Percentiles rank a stretch among this genome's conserved stretches.
phyloP scores from a whole-genome alignment of 1,284 basidiomycete genomes.

The Macrocystidia cucumis region DNA sequence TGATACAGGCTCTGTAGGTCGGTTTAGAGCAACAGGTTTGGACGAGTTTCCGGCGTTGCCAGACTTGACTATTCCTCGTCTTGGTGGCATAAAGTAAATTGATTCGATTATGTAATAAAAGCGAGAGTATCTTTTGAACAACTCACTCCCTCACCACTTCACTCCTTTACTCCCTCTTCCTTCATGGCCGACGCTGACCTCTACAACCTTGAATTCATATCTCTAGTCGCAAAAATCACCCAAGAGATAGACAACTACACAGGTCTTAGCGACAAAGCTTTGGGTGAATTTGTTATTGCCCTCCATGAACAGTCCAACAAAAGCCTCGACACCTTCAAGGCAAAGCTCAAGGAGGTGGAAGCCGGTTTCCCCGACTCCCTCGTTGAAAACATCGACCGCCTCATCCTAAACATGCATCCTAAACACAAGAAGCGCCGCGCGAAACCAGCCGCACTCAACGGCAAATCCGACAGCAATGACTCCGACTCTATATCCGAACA shows the following conservation, averaged over 20 bases:
- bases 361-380: conserved; percentile 89
- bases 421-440: conserved; percentile 81
- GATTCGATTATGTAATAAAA: conserved; percentile 10
- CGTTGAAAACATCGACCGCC: conserved; percentile 87
- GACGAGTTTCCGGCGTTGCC: conserved; percentile 83
- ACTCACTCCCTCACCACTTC: conserved; percentile 3
- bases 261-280: conserved; percentile 81
- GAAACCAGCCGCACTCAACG: conserved; percentile 33
- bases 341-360: conserved; percentile 73
- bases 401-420: conserved; percentile 92
- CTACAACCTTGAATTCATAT: conserved; percentile 87
- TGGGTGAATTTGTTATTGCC: conserved; percentile 93
- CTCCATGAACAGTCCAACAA: conserved; percentile 81
- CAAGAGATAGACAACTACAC: conserved; percentile 88
- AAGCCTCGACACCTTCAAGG: conserved; percentile 74
- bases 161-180: conserved; percentile 4
- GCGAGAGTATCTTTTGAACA: background rate
- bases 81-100: conserved; percentile 50
- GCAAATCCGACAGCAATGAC: conserved; percentile 26
- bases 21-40: conserved; percentile 36
- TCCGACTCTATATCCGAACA: conserved; percentile 45
- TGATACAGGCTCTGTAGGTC: conserved; percentile 12
- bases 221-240: conserved; percentile 82
- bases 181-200: conserved; percentile 69
- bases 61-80: conserved; percentile 73